phyloP scores from a whole-genome alignment of 2,329 filamentous ascomycete genomes.

The Cladophialophora chaetospira region DNA sequence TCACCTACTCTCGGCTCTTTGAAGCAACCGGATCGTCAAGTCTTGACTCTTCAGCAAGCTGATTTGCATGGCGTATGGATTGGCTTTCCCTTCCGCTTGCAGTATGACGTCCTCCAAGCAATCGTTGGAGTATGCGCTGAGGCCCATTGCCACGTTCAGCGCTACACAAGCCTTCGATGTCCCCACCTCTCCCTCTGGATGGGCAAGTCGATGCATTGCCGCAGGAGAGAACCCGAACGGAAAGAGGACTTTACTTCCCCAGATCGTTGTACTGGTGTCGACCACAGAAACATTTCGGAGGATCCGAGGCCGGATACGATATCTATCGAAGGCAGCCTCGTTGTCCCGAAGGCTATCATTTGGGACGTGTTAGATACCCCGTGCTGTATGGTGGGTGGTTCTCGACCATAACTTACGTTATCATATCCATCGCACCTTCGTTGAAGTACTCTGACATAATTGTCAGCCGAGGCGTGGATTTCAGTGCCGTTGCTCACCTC shows the following conservation, averaged over 20 bases:
- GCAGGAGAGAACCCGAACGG: constrained; percentile 58
- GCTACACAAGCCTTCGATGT: constrained; percentile 52
- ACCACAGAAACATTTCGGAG: constrained; percentile 41
- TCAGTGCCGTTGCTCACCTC: too few species aligned
- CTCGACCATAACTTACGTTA: constrained; percentile 42
- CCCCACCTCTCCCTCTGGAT: constrained; percentile 55
- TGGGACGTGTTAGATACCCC: not conserved
- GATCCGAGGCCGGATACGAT: constrained; percentile 47
- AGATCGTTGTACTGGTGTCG: constrained; percentile 47
- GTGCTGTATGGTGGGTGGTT: constrained; percentile 28
- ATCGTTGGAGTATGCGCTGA: constrained; percentile 52
- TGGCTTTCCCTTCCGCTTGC: constrained; percentile 38
- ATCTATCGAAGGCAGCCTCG: constrained; percentile 54
- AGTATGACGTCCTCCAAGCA: constrained; percentile 49
- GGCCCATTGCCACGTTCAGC: constrained; percentile 49
- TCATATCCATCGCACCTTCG: constrained; percentile 58
- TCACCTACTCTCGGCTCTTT: constrained; percentile 46
- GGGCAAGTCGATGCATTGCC: constrained; percentile 56
- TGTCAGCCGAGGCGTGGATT: not conserved
- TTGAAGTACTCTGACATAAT: constrained; percentile 56
- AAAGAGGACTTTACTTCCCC: constrained; percentile 49
- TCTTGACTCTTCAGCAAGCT: constrained; percentile 34
- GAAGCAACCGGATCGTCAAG: constrained; percentile 45
- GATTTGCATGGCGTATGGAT: constrained; percentile 31
- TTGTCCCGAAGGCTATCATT: constrained; percentile 51